Evolutionary conservation across 192 early-diverging fungal genomes (phyloP).

Genomic region (Podila epigama): DNA sequence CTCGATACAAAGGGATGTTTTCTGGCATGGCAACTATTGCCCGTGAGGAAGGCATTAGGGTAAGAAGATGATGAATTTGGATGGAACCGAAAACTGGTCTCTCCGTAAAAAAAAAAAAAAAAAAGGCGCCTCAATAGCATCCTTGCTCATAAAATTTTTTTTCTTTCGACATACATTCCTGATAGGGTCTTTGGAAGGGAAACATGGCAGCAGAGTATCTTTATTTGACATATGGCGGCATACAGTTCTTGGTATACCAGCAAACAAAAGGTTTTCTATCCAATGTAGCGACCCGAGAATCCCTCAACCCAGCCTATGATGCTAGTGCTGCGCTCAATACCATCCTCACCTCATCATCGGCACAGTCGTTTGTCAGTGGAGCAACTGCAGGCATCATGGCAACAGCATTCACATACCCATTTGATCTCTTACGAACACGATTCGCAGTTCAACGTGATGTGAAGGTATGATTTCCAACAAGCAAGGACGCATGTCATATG

Average conservation of each 20-base stretch:
- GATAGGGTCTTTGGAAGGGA: constrained; percentile 88
- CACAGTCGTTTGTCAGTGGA: constrained; percentile 76
- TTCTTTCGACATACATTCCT: background rate
- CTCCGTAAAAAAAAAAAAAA: background rate
- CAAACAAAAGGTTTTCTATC: constrained; percentile 58
- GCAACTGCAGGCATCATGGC: constrained; percentile 81
- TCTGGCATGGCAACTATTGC: constrained; percentile 75
- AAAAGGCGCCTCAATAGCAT: background rate
- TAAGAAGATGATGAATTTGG: constrained; percentile 33
- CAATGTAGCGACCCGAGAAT: constrained; percentile 8
- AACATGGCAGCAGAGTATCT: constrained; percentile 93
- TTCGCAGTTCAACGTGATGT: constrained; percentile 84
- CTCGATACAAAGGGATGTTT: constrained; percentile 62
- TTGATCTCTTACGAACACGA: constrained; percentile 93
- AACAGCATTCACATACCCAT: constrained; percentile 89
- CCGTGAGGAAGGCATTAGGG: constrained; percentile 81
- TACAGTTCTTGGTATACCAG: constrained; percentile 85
- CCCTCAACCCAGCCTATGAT: constrained; percentile 5
- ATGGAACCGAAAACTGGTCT: background rate
- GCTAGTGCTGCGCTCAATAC: constrained; percentile 18
- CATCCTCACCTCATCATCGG: constrained; percentile 27
- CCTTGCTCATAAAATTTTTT: background rate
- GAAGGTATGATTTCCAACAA: constrained; percentile 35
- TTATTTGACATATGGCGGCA: constrained; percentile 88
- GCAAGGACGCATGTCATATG: no score